Percentiles rank a stretch among this genome's conserved stretches.
These are phyloP conservation scores for Sonneratia caseolaris DNA, from an alignment of 345 rosid species.

Conservation along the genomic window DNA sequence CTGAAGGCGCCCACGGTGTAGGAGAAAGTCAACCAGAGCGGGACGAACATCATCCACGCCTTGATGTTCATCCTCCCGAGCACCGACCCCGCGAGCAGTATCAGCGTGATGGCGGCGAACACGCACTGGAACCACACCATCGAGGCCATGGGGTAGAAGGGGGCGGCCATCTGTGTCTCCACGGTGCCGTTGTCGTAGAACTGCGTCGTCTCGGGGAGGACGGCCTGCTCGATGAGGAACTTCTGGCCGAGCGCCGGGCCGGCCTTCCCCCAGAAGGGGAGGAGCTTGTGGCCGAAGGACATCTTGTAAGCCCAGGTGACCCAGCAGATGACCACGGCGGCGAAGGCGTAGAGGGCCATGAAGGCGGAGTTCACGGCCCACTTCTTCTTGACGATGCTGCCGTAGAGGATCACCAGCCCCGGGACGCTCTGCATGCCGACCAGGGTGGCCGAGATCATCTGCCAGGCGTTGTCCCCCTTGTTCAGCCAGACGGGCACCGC, in stretches of 20 bases:
- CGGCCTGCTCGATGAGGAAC: constrained; percentile 15
- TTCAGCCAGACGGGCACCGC: constrained; percentile 32
- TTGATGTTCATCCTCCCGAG: constrained; percentile 31
- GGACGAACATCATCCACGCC: constrained; percentile 41
- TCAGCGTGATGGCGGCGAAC: constrained; percentile 31
- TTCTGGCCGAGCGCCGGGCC: constrained; percentile 19
- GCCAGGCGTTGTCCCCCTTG: constrained; percentile 47
- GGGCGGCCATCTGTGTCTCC: not conserved
- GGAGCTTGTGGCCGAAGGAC: constrained; percentile 21
- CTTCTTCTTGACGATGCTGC: constrained; percentile 32
- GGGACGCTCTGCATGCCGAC: constrained; percentile 37
- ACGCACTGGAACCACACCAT: constrained; percentile 33
- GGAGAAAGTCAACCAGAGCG: constrained; percentile 30
- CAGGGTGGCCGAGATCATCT: constrained; percentile 31
- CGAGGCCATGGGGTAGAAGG: constrained; percentile 23
- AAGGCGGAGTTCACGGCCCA: constrained; percentile 39
- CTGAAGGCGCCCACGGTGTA: constrained; percentile 30
- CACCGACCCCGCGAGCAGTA: constrained; percentile 31
- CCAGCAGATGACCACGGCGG: constrained; percentile 32
- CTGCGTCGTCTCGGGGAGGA: constrained; percentile 10
- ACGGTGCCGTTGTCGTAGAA: not conserved
- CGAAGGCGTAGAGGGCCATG: constrained; percentile 42
- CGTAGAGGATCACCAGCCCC: constrained; percentile 32
- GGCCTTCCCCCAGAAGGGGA: constrained; percentile 19
- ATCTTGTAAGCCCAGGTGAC: constrained; percentile 30